Evolutionary conservation across 2,329 filamentous ascomycete genomes (phyloP).

Genomic region (Xylariaceae sp.): DNA sequence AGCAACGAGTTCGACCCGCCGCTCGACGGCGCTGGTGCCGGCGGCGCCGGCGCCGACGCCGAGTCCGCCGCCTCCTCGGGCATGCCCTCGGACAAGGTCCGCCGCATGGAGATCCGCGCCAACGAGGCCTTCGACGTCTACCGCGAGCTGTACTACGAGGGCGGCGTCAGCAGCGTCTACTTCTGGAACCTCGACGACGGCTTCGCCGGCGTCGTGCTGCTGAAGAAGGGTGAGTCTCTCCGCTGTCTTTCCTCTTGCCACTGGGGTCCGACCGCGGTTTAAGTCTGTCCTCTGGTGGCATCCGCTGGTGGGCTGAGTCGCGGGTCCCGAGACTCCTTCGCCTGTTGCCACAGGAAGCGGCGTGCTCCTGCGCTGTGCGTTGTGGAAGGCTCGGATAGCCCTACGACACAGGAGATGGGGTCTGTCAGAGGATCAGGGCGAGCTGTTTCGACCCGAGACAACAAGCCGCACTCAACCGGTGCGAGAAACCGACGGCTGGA

Average conservation of each 20-base stretch:
- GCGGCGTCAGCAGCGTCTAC: slow-evolving; percentile 91
- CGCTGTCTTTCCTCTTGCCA: slow-evolving; percentile 1
- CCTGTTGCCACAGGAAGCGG: too few species aligned
- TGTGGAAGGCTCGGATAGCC: too few species aligned
- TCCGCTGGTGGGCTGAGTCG: neutral
- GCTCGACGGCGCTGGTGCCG: slow-evolving; percentile 52
- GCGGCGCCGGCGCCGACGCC: slow-evolving; percentile 50
- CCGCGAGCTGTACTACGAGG: slow-evolving; percentile 93
- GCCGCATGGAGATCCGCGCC: slow-evolving; percentile 87
- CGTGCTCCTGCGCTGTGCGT: too few species aligned
- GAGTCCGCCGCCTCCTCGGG: too few species aligned
- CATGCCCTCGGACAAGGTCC: slow-evolving; percentile 80
- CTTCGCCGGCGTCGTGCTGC: slow-evolving; percentile 87
- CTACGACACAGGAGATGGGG: too few species aligned
- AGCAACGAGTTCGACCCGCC: slow-evolving; percentile 96
- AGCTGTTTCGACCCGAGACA: slow-evolving; percentile 1
- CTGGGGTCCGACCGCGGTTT: too few species aligned
- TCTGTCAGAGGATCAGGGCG: neutral
- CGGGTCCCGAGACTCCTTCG: too few species aligned
- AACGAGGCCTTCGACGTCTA: slow-evolving; percentile 98
- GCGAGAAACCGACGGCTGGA: too few species aligned
- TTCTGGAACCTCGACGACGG: slow-evolving; percentile 98
- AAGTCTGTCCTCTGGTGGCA: slow-evolving; percentile 1
- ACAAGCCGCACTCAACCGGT: too few species aligned
- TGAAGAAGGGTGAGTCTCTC: slow-evolving; percentile 74